A percentile compares a stretch with the other conserved stretches of the same genome.
phyloP scores from a whole-genome alignment of 2,329 filamentous ascomycete genomes.

The Scopulariopsis brevicaulis region DNA sequence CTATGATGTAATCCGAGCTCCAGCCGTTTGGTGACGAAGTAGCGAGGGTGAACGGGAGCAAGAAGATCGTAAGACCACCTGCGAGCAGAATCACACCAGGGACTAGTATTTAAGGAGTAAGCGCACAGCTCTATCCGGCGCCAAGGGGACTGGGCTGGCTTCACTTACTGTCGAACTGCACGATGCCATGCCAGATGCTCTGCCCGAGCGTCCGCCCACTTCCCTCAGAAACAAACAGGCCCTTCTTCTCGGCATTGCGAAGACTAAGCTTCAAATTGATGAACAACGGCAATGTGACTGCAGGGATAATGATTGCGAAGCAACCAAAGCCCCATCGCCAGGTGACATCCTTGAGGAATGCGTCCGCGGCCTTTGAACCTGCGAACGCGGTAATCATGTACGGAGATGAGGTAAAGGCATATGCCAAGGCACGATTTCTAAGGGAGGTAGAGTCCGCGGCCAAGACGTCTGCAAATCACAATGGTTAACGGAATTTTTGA shows the following conservation, averaged over 20 bases:
- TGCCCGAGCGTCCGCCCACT: conserved; percentile 30
- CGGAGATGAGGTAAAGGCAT: conserved; percentile 25
- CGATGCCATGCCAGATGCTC: conserved; percentile 21
- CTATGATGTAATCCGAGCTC: conserved; percentile 37
- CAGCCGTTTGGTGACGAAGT: conserved; percentile 29
- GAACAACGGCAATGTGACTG: conserved; percentile 49
- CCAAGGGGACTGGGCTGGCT: not conserved
- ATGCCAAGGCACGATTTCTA: conserved; percentile 23
- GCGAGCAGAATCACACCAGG: conserved; percentile 41
- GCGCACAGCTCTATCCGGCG: not conserved
- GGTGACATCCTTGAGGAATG: conserved; percentile 15
- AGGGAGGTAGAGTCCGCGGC: conserved; percentile 11
- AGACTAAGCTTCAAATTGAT: conserved; percentile 44
- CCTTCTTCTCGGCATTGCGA: conserved; percentile 39
- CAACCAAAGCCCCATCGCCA: conserved; percentile 39
- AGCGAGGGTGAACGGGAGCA: conserved; percentile 53
- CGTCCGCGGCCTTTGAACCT: conserved; percentile 20
- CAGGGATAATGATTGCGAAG: conserved; percentile 52
- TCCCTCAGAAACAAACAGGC: conserved; percentile 24
- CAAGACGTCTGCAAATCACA: not conserved
- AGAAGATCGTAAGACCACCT: conserved; percentile 43
- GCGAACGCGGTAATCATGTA: conserved; percentile 30
- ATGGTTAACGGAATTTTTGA: too few species aligned
- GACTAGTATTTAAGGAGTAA: conserved; percentile 12
- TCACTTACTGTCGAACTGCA: conserved; percentile 40